A percentile compares a stretch with the other conserved stretches of the same genome.
These are phyloP conservation scores for Acacia acuminata DNA, from an alignment of 306 rosid species.

Conservation along the genomic window DNA sequence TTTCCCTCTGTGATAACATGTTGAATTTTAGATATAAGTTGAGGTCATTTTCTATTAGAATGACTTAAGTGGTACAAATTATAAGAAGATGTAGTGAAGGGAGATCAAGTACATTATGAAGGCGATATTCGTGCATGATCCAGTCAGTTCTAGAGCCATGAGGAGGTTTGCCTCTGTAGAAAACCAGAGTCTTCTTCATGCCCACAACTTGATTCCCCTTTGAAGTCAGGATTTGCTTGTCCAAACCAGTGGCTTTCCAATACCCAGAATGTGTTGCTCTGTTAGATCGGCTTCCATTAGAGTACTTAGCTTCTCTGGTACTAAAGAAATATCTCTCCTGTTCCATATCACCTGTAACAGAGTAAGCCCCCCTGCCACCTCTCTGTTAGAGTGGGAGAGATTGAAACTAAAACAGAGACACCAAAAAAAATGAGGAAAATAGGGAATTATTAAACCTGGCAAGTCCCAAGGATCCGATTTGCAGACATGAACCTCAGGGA, in stretches of 20 bases:
- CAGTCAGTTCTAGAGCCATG: slow-evolving; percentile 90
- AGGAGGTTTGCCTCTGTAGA: slow-evolving; percentile 89
- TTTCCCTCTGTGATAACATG: too few relatives aligned
- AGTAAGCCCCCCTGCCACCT: neutral
- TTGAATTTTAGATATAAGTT: too few relatives aligned
- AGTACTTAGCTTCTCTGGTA: slow-evolving; percentile 89
- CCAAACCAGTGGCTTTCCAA: slow-evolving; percentile 97
- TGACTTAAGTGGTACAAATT: too few relatives aligned
- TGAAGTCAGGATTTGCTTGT: slow-evolving; percentile 61
- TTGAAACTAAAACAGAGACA: neutral
- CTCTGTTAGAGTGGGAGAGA: neutral
- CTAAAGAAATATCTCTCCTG: slow-evolving; percentile 94
- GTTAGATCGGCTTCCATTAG: slow-evolving; percentile 91
- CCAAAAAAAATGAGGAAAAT: neutral
- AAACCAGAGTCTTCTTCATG: slow-evolving; percentile 92
- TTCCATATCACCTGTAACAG: slow-evolving; percentile 62
- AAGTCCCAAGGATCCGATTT: slow-evolving; percentile 99
- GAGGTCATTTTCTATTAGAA: too few relatives aligned
- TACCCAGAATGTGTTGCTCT: slow-evolving; percentile 89
- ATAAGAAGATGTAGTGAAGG: neutral
- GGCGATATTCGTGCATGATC: slow-evolving; percentile 99
- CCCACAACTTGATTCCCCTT: slow-evolving; percentile 66
- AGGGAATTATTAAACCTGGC: slow-evolving; percentile 55
- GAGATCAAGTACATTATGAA: slow-evolving; percentile 13
- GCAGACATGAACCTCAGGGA: slow-evolving; percentile 86